Conservation (phyloP, 108 stramenopile genomes). For the Cyclotella choctawhatcheeana region DNA sequence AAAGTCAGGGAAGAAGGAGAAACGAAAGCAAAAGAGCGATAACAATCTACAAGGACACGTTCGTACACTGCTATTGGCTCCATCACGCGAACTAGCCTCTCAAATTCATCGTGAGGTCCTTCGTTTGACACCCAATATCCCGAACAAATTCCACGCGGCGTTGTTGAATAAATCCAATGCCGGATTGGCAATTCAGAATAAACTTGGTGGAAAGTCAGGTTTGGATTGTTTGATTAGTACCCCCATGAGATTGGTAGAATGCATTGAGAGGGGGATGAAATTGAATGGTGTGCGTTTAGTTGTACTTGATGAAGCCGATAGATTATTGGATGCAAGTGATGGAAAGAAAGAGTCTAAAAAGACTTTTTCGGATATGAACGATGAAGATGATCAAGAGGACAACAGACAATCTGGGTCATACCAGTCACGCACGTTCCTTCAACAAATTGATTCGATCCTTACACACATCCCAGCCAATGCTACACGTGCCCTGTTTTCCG, state of each 20-base stretch:
- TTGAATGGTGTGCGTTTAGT: conserved; percentile 80
- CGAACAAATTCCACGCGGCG: conserved; percentile 75
- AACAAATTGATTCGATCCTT: conserved; percentile 96
- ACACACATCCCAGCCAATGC: conserved; percentile 72
- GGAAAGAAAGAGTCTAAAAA: conserved; percentile 35
- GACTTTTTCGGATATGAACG: conserved; percentile 1
- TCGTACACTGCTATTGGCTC: conserved; percentile 88
- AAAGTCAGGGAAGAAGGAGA: conserved; percentile 42
- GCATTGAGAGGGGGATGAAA: conserved; percentile 71
- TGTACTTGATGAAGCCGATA: conserved; percentile 97
- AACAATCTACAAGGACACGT: conserved; percentile 58
- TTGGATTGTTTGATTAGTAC: conserved; percentile 83
- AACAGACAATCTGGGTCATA: conserved; percentile 67
- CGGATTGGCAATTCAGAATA: conserved; percentile 63
- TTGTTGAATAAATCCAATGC: conserved; percentile 87
- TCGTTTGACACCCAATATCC: conserved; percentile 82
- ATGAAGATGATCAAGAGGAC: conserved; percentile 14
- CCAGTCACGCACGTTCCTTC: conserved; percentile 78
- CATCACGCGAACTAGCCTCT: conserved; percentile 93
- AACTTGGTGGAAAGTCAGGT: conserved; percentile 73
- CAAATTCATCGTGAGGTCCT: conserved; percentile 95
- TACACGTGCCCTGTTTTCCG: conserved; percentile 93
- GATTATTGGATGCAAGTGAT: conserved; percentile 87
- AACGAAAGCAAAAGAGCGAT: conserved; percentile 23
- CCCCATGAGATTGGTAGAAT: conserved; percentile 78